Conservation (phyloP, 768 basidiomycete genomes). For the Phanerochaete carnosa region DNA sequence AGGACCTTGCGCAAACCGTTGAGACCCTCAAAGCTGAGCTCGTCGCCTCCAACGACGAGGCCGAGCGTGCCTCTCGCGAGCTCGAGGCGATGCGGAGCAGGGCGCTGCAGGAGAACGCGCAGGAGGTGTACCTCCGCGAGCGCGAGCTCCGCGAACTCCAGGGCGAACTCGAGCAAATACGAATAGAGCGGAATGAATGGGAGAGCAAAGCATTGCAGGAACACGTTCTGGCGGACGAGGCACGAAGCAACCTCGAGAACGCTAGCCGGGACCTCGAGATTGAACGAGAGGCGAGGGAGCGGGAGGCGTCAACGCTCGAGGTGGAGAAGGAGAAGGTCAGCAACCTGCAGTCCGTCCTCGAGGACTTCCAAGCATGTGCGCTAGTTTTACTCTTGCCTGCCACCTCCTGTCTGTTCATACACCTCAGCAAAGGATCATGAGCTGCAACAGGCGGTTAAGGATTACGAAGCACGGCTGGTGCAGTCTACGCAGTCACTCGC, state of each 20-base stretch:
- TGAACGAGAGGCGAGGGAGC: conserved; percentile 55
- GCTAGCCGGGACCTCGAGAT: conserved; percentile 65
- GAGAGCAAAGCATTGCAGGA: conserved; percentile 61
- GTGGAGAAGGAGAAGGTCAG: conserved; percentile 67
- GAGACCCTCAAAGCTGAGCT: conserved; percentile 83
- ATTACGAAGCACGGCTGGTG: conserved; percentile 72
- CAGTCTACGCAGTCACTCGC: conserved; percentile 73
- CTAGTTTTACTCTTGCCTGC: conserved; percentile 2
- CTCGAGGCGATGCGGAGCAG: conserved; percentile 64
- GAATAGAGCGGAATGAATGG: conserved; percentile 79
- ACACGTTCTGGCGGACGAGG: conserved; percentile 68
- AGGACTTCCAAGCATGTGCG: conserved; percentile 93
- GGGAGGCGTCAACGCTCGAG: conserved; percentile 56
- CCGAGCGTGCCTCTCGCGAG: conserved; percentile 65
- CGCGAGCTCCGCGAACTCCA: conserved; percentile 78
- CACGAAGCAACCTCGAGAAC: conserved; percentile 50
- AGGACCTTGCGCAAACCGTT: conserved; percentile 66
- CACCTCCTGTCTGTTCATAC: neutral
- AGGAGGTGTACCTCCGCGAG: conserved; percentile 70
- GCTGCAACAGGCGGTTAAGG: conserved; percentile 77
- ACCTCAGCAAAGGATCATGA: conserved; percentile 84
- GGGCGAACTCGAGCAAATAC: conserved; percentile 82
- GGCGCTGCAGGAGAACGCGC: conserved; percentile 63
- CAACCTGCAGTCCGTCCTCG: conserved; percentile 89
- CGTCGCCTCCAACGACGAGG: conserved; percentile 70